Conservation (phyloP, 140 eudicot species). For the Ambrosia hybrid region DNA sequence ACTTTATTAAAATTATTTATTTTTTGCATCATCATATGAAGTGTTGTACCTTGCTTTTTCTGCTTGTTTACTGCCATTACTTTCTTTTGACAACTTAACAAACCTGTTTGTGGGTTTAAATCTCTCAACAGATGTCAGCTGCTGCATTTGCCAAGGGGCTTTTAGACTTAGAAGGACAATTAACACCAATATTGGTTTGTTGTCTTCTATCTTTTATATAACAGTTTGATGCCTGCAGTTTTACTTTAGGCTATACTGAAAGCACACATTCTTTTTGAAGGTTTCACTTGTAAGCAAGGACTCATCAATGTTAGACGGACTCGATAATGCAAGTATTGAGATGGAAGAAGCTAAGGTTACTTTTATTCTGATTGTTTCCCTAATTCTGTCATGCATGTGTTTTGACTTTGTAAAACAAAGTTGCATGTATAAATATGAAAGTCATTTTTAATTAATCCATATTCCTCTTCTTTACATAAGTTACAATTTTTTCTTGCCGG, state of each 20-base stretch:
- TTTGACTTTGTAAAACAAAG: not conserved
- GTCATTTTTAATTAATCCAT: not conserved
- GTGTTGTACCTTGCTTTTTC: conserved; percentile 4
- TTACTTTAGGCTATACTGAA: conserved; percentile 27
- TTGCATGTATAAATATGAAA: not conserved
- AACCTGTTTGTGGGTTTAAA: conserved; percentile 19
- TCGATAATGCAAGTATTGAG: conserved; percentile 92
- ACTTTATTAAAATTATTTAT: not conserved
- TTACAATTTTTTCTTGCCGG: not conserved
- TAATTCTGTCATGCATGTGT: not conserved
- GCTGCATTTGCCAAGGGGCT: conserved; percentile 99
- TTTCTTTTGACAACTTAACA: conserved; percentile 13
- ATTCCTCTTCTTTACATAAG: not conserved
- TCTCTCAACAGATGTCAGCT: conserved; percentile 85
- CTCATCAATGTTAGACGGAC: conserved; percentile 89
- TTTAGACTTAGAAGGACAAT: conserved; percentile 95
- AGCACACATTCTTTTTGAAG: conserved; percentile 33
- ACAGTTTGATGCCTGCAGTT: conserved; percentile 19
- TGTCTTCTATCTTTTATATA: conserved; percentile 4
- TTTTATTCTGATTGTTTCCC: not conserved
- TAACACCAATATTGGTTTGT: conserved; percentile 90
- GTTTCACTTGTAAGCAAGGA: conserved; percentile 99
- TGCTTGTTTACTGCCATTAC: conserved; percentile 5
- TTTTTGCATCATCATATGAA: not conserved
- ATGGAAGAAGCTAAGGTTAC: conserved; percentile 96